Evolutionary conservation across 441 rosid genomes (phyloP).

Genomic region (Pelargonium citronellum): DNA sequence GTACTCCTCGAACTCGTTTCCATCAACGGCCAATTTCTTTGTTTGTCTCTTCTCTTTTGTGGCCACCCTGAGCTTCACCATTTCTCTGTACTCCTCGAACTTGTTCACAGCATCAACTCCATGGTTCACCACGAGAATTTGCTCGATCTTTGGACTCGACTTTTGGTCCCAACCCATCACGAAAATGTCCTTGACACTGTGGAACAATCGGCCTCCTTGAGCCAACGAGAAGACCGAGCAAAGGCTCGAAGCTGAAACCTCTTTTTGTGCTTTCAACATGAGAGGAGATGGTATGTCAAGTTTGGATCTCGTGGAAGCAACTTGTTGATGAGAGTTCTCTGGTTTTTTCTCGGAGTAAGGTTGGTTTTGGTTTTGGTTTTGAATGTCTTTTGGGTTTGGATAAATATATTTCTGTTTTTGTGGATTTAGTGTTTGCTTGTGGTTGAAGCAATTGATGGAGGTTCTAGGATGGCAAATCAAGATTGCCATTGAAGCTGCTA

Average conservation of each 20-base stretch:
- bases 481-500: slow-evolving; percentile 10
- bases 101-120: background rate
- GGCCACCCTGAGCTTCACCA: background rate
- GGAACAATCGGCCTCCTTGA: background rate
- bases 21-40: background rate
- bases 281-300: background rate
- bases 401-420: background rate
- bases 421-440: background rate
- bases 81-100: slow-evolving; percentile 6
- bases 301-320: background rate
- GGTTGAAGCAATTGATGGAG: slow-evolving; percentile 8
- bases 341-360: background rate
- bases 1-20: background rate
- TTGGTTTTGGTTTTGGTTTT: background rate
- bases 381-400: background rate
- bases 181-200: background rate
- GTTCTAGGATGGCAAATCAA: slow-evolving; percentile 1
- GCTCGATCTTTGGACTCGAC: background rate
- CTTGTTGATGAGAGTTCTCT: background rate
- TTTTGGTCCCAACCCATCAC: background rate
- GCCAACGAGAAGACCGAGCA: background rate
- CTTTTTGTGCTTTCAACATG: background rate
- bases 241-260: background rate
- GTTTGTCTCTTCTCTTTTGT: background rate
- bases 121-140: background rate